Evolutionary conservation across 2,329 filamentous ascomycete species (phyloP).

Genomic region (Rachicladosporium sp.): DNA sequence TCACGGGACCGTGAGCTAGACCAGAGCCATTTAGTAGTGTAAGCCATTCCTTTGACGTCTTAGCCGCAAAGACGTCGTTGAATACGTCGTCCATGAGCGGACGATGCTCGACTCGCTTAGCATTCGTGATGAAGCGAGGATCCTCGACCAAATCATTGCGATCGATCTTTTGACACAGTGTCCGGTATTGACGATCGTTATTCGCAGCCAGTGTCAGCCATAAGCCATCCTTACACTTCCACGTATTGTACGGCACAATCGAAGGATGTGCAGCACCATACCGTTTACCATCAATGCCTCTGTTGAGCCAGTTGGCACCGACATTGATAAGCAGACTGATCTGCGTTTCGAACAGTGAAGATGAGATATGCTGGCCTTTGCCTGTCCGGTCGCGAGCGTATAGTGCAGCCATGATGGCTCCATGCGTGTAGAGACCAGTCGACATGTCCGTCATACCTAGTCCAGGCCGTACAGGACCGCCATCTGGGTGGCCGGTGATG

Average conservation of each 20-base stretch:
- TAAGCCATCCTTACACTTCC: conserved; percentile 23
- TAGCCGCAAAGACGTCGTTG: conserved; percentile 22
- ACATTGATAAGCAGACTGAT: conserved; percentile 33
- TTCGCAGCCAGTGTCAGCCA: conserved; percentile 24
- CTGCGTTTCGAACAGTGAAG: conserved; percentile 35
- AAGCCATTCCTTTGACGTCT: conserved; percentile 31
- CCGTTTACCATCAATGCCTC: conserved; percentile 29
- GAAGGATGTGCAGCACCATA: conserved; percentile 37
- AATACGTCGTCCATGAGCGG: conserved; percentile 25
- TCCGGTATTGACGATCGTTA: conserved; percentile 28
- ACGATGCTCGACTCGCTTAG: conserved; percentile 21
- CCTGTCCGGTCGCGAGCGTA: conserved; percentile 27
- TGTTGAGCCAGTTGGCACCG: conserved; percentile 28
- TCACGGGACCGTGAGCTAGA: conserved; percentile 36
- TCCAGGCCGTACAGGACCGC: conserved; percentile 30
- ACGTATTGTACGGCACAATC: conserved; percentile 37
- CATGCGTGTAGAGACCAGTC: conserved; percentile 35
- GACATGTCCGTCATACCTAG: conserved; percentile 34
- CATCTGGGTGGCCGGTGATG: conserved; percentile 30
- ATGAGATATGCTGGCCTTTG: conserved; percentile 32
- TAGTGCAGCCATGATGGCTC: conserved; percentile 32
- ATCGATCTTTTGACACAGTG: conserved; percentile 19
- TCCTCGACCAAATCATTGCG: conserved; percentile 18
- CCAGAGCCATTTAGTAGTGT: conserved; percentile 29
- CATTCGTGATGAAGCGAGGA: conserved; percentile 18